Conservation (phyloP, 805 yeast species). For the Lipomyces spencermartinsiae region DNA sequence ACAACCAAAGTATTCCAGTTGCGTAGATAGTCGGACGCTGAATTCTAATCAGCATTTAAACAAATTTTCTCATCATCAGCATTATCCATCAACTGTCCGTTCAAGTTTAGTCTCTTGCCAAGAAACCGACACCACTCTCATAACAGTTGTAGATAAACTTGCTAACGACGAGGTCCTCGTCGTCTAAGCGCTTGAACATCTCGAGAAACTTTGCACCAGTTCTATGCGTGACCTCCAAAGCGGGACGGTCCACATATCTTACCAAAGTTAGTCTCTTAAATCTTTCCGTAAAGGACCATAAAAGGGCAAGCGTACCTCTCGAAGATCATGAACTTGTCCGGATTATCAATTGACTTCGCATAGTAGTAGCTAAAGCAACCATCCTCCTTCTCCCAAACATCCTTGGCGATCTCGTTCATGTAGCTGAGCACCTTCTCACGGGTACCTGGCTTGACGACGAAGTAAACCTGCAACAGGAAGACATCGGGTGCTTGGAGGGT, state of each 20-base stretch:
- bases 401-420: constrained; percentile 57
- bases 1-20: too few relatives aligned
- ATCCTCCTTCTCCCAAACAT: constrained; percentile 26
- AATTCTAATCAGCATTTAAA: too few relatives aligned
- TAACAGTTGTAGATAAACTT: constrained; percentile 1
- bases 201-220: constrained; percentile 18
- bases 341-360: constrained; percentile 19
- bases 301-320: constrained; percentile 20
- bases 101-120: constrained; percentile 18
- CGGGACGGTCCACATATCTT: constrained; percentile 29
- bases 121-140: constrained; percentile 33
- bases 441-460: constrained; percentile 29
- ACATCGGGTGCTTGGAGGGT: constrained; percentile 17
- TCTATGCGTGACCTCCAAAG: constrained; percentile 29
- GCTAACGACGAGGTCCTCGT: constrained; percentile 12
- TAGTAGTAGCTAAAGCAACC: constrained; percentile 27
- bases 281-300: not conserved
- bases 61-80: not conserved
- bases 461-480: constrained; percentile 21
- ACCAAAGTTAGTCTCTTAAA: not conserved
- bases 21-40: too few relatives aligned
- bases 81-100: not conserved
- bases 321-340: constrained; percentile 31
- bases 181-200: constrained; percentile 23
- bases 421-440: constrained; percentile 86